Conservation (phyloP, 2,329 filamentous ascomycete species). For the Cryoendolithus antarcticus region DNA sequence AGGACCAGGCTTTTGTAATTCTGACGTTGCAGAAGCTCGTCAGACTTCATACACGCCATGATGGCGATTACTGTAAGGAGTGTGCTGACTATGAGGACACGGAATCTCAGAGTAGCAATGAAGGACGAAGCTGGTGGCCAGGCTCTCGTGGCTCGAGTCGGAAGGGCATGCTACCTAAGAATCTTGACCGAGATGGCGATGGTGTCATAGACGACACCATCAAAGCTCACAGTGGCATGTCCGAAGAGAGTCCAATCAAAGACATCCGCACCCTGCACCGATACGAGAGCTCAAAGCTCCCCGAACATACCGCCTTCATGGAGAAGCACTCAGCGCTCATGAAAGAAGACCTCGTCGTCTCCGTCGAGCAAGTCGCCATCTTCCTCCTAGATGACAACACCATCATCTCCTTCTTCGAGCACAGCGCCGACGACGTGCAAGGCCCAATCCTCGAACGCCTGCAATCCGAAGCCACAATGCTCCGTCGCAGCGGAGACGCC, state of each 20-base stretch:
- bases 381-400: conserved; percentile 83
- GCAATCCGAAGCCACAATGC: conserved; percentile 63
- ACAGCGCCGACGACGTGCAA: conserved; percentile 77
- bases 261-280: conserved; percentile 62
- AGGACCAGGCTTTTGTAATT: conserved; percentile 56
- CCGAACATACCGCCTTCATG: conserved; percentile 79
- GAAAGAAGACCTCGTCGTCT: conserved; percentile 59
- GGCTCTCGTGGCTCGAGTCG: not conserved
- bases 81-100: conserved; percentile 3
- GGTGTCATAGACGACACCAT: conserved; percentile 22
- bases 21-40: conserved; percentile 79
- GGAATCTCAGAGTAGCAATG: not conserved
- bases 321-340: conserved; percentile 68
- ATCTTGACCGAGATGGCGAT: conserved; percentile 17
- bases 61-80: conserved; percentile 12
- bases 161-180: conserved; percentile 15
- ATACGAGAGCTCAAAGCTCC: conserved; percentile 70
- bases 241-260: conserved; percentile 22
- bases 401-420: conserved; percentile 90
- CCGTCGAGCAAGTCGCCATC: conserved; percentile 83
- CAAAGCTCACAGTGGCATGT: conserved; percentile 26
- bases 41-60: conserved; percentile 38
- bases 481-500: conserved; percentile 76
- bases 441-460: conserved; percentile 70
- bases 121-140: conserved; percentile 3